phyloP scores from a whole-genome alignment of 148 eudicot species.

The Chenopodium suecicum region DNA sequence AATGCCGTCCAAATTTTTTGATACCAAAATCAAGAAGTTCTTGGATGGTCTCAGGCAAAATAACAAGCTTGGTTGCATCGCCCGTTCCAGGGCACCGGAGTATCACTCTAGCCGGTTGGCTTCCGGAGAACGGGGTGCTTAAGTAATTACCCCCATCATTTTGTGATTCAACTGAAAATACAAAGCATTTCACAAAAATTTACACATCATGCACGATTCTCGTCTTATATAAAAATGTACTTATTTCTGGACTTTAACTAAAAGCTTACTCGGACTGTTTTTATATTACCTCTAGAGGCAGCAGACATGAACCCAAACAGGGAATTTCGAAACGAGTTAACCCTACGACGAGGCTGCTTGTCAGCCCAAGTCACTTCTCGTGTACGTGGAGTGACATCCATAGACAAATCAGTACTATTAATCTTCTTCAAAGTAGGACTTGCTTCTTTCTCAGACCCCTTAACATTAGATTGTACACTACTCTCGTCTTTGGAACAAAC shows the following conservation, averaged over 20 bases:
- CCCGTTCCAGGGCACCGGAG: constrained; percentile 45
- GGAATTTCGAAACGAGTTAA: constrained; percentile 52
- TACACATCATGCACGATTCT: too few relatives aligned
- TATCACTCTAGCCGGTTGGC: constrained; percentile 43
- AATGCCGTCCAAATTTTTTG: constrained; percentile 50
- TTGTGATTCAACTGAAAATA: constrained; percentile 31
- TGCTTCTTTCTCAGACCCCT: constrained; percentile 19
- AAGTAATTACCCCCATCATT: constrained; percentile 16
- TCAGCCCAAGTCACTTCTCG: constrained; percentile 33
- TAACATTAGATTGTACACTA: constrained; percentile 11
- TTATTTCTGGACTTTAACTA: too few relatives aligned
- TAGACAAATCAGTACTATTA: constrained; percentile 36
- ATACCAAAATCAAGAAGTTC: constrained; percentile 56
- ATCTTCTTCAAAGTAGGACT: constrained; percentile 39
- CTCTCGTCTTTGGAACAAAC: constrained; percentile 34
- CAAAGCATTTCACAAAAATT: not conserved
- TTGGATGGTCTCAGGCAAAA: constrained; percentile 58
- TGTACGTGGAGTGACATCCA: constrained; percentile 31
- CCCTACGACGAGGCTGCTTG: constrained; percentile 36
- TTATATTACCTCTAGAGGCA: constrained; percentile 41
- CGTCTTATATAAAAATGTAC: not conserved
- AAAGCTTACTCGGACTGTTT: too few relatives aligned
- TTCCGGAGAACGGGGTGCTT: constrained; percentile 21
- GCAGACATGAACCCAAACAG: constrained; percentile 63
- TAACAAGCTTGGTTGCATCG: constrained; percentile 38